Evolutionary conservation across 305 asterid genomes (phyloP), one percentile per base, ranked within the genome.

Genomic region (Andrographis paniculata): DNA sequence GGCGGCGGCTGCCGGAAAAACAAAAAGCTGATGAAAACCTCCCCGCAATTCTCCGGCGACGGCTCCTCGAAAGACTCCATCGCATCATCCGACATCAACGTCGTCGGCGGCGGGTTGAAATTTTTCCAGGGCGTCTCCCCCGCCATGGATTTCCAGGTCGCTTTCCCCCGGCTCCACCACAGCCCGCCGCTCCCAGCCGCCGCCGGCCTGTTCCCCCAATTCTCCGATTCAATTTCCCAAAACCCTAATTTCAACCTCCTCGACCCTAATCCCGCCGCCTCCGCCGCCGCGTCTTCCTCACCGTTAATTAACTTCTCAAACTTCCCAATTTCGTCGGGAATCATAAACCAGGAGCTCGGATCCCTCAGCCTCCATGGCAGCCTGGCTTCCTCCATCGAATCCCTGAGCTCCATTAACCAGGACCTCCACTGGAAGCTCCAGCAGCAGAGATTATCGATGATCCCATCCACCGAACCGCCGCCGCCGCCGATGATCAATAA

Each of bases 391-490:
- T 82, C 94, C 0, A 87, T 82, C 10, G 94, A 87, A 39, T 82
- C 96, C 0, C 43, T 87, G 56, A 82, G 93, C 46, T 78, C 78
- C 0, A 73, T 87, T 28, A 88, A 88, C 70, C 97, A 88, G 59
- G 94, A 84, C 21, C 68, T 88, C 7, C 97, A 88, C 62, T 82
- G 78, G 89, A 84, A 77, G 50, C 42, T 88, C 19, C 97, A 84
- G 73, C 87, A 81, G 53, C 93, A 88, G 51, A 70, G 97, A 59
- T 35, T 88, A 24, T 67, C 85, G 48, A 64, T 73, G 84, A 59
- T 79, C 7, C 48, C 45, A 8, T 49, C n/a, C 30, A 48, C 48
- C 14, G 64, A 66, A 24, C 74, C 72, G 41, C 91, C 84, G 15
- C 8, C 87, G 77, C 48, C 79, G 79, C 14, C 20, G 2, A 16